Percentiles rank a stretch among this genome's conserved stretches.
Conservation (phyloP, 768 basidiomycete species). For the Phaeotremella skinneri region DNA sequence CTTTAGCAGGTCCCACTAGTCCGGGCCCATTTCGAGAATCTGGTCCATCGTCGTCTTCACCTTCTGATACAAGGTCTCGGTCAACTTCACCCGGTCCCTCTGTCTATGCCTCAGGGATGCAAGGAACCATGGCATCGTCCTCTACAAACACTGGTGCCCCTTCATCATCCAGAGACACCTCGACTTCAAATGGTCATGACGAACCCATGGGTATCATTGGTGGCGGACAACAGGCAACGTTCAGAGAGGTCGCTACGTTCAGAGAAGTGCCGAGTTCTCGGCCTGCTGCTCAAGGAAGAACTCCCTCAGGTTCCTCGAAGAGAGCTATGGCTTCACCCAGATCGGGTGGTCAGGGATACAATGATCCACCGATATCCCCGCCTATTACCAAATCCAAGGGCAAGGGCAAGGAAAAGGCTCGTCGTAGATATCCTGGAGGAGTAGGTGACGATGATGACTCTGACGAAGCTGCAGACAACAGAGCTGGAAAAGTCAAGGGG, state of each 20-base stretch:
- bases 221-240: background rate
- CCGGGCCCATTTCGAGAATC: constrained; percentile 22
- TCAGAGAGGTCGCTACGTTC: constrained; percentile 23
- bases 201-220: background rate
- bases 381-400: constrained; percentile 16
- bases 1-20: constrained; percentile 2
- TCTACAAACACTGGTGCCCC: background rate
- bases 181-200: constrained; percentile 12
- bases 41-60: constrained; percentile 16
- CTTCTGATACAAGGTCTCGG: constrained; percentile 16
- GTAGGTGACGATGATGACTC: background rate
- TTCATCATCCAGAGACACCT: constrained; percentile 23
- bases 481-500: constrained; percentile 17
- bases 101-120: constrained; percentile 39
- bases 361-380: constrained; percentile 25
- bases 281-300: background rate
- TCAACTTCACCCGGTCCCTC: constrained; percentile 41
- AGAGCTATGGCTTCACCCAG: background rate
- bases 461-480: background rate
- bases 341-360: constrained; percentile 23
- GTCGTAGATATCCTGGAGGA: background rate
- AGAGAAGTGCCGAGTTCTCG: constrained; percentile 14
- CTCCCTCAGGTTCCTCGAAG: constrained; percentile 10
- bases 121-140: constrained; percentile 19
- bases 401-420: constrained; percentile 32